Conservation (phyloP, 805 yeast genomes). For the Teunomyces stri region DNA sequence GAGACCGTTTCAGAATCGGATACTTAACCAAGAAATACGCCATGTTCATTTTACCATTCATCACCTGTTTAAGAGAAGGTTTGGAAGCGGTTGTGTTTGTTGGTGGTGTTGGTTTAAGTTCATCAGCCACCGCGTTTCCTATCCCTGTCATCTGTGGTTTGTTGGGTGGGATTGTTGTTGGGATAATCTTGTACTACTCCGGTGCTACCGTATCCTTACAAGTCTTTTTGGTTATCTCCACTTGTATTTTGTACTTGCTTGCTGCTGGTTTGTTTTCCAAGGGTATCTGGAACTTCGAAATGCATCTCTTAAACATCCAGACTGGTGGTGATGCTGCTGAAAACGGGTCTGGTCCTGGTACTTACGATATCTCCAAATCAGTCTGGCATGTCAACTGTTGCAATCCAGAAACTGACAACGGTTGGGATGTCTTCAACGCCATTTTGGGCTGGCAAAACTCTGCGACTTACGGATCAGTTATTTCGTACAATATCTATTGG, state of each 20-base stretch:
- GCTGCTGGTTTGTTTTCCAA: conserved; percentile 26
- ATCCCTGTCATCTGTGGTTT: conserved; percentile 23
- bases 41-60: conserved; percentile 84
- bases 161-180: conserved; percentile 20
- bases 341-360: conserved; percentile 25
- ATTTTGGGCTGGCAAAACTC: conserved; percentile 29
- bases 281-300: conserved; percentile 22
- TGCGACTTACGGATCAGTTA: conserved; percentile 25
- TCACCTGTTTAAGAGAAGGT: conserved; percentile 95
- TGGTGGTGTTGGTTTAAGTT: conserved; percentile 83
- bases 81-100: conserved; percentile 93
- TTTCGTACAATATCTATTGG: conserved; percentile 27
- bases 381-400: conserved; percentile 30
- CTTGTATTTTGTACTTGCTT: conserved; percentile 23
- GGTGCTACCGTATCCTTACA: conserved; percentile 23
- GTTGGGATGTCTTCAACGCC: conserved; percentile 27
- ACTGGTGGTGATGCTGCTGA: conserved; percentile 28
- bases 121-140: conserved; percentile 25
- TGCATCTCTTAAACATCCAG: conserved; percentile 10
- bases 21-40: conserved; percentile 70
- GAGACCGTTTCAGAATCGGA: conserved; percentile 41
- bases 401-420: conserved; percentile 23
- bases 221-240: conserved; percentile 23
- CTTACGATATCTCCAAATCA: conserved; percentile 20
- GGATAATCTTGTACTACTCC: conserved; percentile 20